phyloP scores from a whole-genome alignment of 768 basidiomycete species.

The Rhodotorula kratochvilovae region DNA sequence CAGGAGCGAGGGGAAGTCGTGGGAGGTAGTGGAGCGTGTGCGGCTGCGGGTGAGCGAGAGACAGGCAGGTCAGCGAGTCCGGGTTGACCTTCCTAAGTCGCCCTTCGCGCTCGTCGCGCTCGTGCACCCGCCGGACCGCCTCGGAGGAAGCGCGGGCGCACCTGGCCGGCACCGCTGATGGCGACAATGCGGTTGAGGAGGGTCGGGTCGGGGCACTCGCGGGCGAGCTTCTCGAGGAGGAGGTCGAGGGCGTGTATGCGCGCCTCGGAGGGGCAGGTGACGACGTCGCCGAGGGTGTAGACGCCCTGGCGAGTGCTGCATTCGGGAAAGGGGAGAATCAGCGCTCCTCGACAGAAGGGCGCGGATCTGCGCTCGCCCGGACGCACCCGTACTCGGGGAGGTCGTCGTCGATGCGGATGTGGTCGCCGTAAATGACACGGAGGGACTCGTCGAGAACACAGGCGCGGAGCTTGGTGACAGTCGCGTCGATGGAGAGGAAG shows the following conservation, averaged over 20 bases:
- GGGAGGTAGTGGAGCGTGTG: slow-evolving; percentile 15
- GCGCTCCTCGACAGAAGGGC: background rate
- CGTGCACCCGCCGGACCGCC: no score
- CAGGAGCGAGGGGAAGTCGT: slow-evolving; percentile 7
- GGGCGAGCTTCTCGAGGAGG: slow-evolving; percentile 23
- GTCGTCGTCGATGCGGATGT: slow-evolving; percentile 18
- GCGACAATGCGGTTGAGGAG: slow-evolving; percentile 1
- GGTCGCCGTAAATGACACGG: slow-evolving; percentile 16
- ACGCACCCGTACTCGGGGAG: slow-evolving; percentile 23
- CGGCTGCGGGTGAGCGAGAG: background rate
- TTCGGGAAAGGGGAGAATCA: background rate
- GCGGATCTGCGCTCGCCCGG: no score
- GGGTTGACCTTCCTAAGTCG: background rate
- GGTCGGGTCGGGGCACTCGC: slow-evolving; percentile 8
- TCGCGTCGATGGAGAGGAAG: slow-evolving; percentile 26
- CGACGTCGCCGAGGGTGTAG: slow-evolving; percentile 16
- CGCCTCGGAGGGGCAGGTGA: slow-evolving; percentile 15
- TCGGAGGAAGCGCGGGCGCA: background rate
- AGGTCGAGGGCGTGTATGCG: slow-evolving; percentile 25
- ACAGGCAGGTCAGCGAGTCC: background rate
- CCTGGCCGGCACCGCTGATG: slow-evolving; percentile 12
- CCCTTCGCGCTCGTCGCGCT: no score
- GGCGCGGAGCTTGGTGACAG: background rate
- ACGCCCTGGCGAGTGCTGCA: slow-evolving; percentile 18
- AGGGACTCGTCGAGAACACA: slow-evolving; percentile 9